A percentile compares a stretch with the other conserved stretches of the same genome.
phyloP scores from a whole-genome alignment of 257 asterid species.

The Solanum rostratum region DNA sequence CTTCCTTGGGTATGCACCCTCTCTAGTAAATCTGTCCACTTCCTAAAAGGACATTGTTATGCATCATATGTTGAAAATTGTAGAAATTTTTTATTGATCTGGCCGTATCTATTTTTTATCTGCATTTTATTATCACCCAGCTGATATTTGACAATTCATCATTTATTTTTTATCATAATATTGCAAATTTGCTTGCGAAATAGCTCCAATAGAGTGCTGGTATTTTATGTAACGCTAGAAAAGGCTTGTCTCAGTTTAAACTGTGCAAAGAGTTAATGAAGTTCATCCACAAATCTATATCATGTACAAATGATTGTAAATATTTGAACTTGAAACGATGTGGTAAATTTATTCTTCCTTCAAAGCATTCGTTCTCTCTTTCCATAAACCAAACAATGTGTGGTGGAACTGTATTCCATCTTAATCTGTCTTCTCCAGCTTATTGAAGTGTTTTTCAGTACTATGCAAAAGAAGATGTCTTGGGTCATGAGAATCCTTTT shows the following conservation, averaged over 20 bases:
- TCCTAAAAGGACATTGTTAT: neutral
- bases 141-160: neutral
- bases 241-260: neutral
- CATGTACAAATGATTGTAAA: neutral
- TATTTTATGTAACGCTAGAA: neutral
- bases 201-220: neutral
- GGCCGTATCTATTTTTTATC: neutral
- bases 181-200: neutral
- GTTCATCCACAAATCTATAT: neutral
- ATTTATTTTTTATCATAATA: neutral
- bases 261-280: neutral
- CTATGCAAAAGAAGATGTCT: neutral
- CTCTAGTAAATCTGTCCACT: neutral
- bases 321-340: neutral
- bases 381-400: neutral
- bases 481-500: neutral
- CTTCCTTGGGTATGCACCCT: conserved; percentile 72
- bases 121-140: neutral
- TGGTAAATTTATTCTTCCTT: neutral
- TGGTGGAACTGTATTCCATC: neutral
- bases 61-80: neutral
- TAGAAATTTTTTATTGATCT: neutral
- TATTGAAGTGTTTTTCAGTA: neutral
- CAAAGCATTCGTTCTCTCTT: neutral
- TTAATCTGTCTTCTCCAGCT: neutral